Evolutionary conservation across 345 rosid species (phyloP), one percentile per base, ranked within the genome.

Genomic region (Sapria himalayana): DNA sequence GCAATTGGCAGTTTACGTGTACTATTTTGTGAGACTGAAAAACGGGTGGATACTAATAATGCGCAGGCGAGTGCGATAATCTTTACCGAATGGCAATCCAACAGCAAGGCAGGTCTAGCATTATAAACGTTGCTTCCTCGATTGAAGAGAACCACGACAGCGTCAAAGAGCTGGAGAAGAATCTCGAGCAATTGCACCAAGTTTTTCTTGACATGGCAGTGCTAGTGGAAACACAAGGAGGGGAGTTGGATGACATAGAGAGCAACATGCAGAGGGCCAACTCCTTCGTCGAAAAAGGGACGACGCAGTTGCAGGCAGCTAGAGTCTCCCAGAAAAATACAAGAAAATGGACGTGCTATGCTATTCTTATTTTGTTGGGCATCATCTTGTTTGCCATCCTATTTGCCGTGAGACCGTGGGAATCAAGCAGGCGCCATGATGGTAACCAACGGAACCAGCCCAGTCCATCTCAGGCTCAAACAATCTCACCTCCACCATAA

Each of bases 101-200:
- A 56, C 86, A 85, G 29, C 94, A 85, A 38, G 96, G 96, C 19
- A 71, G 92, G 46, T 93, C 94, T 4, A 63, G 70, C 16, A 57
- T 81, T 9, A 39, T 76, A 60, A 86, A 78, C 52, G 73, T 94
- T 0, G 75, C 78, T 38, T 68, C 64, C 45, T 85, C 77, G 69
- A 77, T 85, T 19, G 91, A 80, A 46, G 93, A 85, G 45, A 74
- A 93, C 60, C 93, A 85, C 23, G 96, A 85, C 25, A 85, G 91
- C 0, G 93, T 72, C 10, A 80, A 70, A 52, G 85, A 76, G 20
- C 44, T 85, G 15, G 85, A 80, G 70, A 77, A 77, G 53, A 69
- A 76, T 44, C 78, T 85, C 8, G 68, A 46, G 54, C 91, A 80
- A 65, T 57, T 85, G 52, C 93, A 85, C 70, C 93, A 85, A 40